Evolutionary conservation across 202 grass and related monocot genomes (phyloP).

Genomic region (Schoenoplectus tabernaemontani): DNA sequence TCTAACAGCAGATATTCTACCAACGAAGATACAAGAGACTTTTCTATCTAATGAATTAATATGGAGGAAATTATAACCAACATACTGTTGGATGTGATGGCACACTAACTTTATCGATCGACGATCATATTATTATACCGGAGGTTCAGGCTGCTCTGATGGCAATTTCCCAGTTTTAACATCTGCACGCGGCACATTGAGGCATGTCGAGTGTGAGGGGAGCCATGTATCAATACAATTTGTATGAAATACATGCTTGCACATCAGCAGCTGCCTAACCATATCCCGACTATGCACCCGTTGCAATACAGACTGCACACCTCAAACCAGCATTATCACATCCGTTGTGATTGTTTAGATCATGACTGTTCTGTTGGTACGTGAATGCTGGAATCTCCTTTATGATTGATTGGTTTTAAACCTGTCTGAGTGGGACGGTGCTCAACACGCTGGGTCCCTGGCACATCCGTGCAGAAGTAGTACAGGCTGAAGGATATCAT

Average conservation of each 20-base stretch:
- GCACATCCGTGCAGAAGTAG: background rate
- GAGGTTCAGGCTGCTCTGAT: background rate
- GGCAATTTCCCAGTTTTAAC: background rate
- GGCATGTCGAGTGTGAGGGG: background rate
- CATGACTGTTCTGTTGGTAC: background rate
- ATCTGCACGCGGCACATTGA: background rate
- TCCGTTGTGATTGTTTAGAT: background rate
- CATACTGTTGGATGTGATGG: no score
- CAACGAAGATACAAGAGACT: no score
- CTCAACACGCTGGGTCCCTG: background rate
- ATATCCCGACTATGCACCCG: conserved; percentile 9
- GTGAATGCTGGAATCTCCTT: conserved; percentile 18
- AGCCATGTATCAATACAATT: conserved; percentile 27
- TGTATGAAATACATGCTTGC: conserved; percentile 30
- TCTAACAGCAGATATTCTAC: no score
- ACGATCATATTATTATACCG: background rate
- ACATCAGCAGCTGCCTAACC: conserved; percentile 20
- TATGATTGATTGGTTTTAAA: conserved; percentile 8
- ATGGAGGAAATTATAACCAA: no score
- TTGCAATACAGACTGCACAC: conserved; percentile 23
- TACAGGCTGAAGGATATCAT: conserved; percentile 2
- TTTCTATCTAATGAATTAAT: no score
- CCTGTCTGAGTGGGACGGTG: background rate
- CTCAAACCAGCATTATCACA: background rate
- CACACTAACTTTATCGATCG: no score